These are phyloP conservation scores for Alternaria triticimaculans DNA, from an alignment of 2,329 filamentous ascomycete species.

Conservation along the genomic window DNA sequence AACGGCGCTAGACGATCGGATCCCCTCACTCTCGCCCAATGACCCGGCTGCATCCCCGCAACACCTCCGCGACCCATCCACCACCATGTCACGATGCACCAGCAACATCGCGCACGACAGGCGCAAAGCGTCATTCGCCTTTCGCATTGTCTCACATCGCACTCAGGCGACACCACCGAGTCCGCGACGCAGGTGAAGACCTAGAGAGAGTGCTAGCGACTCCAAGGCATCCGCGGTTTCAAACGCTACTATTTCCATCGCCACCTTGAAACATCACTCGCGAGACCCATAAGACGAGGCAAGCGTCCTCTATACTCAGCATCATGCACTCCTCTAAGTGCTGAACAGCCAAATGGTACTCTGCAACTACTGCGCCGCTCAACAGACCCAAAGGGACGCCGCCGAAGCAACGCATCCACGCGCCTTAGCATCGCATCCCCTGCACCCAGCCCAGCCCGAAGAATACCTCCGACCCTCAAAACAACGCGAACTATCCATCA, in stretches of 20 bases:
- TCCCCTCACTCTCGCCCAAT: conserved; percentile 17
- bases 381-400: background rate
- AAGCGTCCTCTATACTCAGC: background rate
- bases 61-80: background rate
- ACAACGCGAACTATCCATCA: background rate
- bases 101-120: background rate
- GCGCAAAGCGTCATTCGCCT: background rate
- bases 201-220: background rate
- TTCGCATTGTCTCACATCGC: background rate
- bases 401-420: background rate
- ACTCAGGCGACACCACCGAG: background rate
- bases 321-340: background rate
- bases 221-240: conserved; percentile 7
- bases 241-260: conserved; percentile 10
- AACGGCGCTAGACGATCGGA: conserved; percentile 2
- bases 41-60: conserved; percentile 13
- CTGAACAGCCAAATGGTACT: conserved; percentile 11
- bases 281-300: background rate
- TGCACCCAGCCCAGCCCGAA: background rate
- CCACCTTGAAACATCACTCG: background rate
- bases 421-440: background rate
- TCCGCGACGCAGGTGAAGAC: background rate
- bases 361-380: conserved; percentile 10
- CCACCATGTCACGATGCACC: background rate
- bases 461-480: background rate